A percentile compares a stretch with the other conserved stretches of the same genome.
Conservation (phyloP, 2,329 filamentous ascomycete species). For the Fusarium avenaceum region DNA sequence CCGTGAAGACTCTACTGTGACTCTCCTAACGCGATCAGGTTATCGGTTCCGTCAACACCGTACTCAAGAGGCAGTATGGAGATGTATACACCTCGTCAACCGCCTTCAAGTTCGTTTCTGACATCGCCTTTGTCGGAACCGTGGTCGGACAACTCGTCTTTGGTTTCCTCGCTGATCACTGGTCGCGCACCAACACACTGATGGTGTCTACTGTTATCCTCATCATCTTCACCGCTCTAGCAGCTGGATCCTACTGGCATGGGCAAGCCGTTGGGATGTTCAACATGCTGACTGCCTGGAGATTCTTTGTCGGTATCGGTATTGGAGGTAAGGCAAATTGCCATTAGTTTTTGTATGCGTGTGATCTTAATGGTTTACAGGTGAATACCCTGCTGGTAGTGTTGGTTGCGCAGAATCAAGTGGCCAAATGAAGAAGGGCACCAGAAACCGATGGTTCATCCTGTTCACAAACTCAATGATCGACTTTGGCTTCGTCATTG, state of each 20-base stretch:
- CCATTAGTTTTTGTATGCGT: rapidly evolving
- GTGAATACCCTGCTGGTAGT: constrained; percentile 83
- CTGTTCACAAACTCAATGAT: constrained; percentile 92
- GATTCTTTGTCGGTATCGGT: constrained; percentile 85
- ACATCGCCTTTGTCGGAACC: constrained; percentile 89
- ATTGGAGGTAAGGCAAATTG: constrained; percentile 69
- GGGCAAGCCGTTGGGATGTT: constrained; percentile 80
- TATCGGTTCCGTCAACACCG: constrained; percentile 88
- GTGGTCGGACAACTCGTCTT: constrained; percentile 86
- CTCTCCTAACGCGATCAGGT: constrained; percentile 64
- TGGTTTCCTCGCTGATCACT: constrained; percentile 85
- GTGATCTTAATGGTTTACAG: constrained; percentile 41
- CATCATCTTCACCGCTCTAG: constrained; percentile 85
- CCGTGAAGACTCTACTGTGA: not conserved
- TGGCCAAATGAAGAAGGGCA: constrained; percentile 82
- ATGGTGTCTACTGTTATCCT: constrained; percentile 86
- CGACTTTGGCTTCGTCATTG: constrained; percentile 84
- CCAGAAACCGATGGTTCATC: constrained; percentile 91
- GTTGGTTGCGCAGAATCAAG: constrained; percentile 88
- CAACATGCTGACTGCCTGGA: constrained; percentile 81
- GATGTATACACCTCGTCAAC: constrained; percentile 75
- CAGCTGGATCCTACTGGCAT: constrained; percentile 80
- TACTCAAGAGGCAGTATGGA: constrained; percentile 77
- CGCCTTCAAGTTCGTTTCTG: constrained; percentile 80
- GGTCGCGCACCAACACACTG: constrained; percentile 85